Evolutionary conservation across 1,139 yeast species (phyloP).

Genomic region (Suhomyces taliae): DNA sequence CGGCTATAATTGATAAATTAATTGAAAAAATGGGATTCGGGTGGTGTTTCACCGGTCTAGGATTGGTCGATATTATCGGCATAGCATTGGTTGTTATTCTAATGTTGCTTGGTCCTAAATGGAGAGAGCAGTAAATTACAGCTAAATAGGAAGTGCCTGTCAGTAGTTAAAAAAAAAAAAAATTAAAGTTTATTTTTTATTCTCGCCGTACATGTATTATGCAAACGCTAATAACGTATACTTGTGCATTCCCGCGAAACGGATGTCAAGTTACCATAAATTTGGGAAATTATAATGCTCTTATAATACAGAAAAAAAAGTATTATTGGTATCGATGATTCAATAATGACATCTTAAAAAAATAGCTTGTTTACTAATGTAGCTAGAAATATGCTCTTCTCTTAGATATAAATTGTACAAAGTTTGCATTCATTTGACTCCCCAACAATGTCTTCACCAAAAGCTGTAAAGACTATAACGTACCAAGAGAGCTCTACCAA

Average conservation of each 20-base stretch:
- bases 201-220: neutral
- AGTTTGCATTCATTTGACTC: neutral
- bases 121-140: slow-evolving; percentile 22
- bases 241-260: too few relatives aligned
- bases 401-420: neutral
- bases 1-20: slow-evolving; percentile 45
- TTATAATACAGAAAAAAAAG: too few relatives aligned
- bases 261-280: neutral
- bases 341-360: neutral
- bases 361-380: neutral
- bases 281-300: neutral
- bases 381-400: neutral
- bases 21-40: slow-evolving; percentile 51
- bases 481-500: neutral
- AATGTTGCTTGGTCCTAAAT: slow-evolving; percentile 26
- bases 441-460: neutral
- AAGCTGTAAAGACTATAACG: neutral
- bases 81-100: slow-evolving; percentile 27
- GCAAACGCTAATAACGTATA: too few relatives aligned
- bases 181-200: neutral
- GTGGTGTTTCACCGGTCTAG: slow-evolving; percentile 61
- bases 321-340: too few relatives aligned
- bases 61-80: slow-evolving; percentile 38
- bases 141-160: neutral
- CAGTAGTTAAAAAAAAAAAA: neutral